phyloP scores from a whole-genome alignment of 202 grass and related monocot species.

The Carex sylvatica region DNA sequence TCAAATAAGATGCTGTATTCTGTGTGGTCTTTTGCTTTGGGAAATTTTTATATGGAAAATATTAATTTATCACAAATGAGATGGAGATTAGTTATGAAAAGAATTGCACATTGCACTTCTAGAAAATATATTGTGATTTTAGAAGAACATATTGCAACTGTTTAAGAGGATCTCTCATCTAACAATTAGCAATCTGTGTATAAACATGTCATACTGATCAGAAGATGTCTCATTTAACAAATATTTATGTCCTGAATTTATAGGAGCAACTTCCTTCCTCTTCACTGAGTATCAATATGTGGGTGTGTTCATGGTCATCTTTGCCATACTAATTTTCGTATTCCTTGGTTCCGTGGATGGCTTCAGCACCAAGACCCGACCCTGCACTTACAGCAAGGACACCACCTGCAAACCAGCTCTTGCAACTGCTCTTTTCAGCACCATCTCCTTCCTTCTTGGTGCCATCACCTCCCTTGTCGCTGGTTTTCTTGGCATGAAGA shows the following conservation, averaged over 20 bases:
- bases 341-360: slow-evolving; percentile 88
- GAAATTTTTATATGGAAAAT: neutral
- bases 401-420: slow-evolving; percentile 80
- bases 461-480: slow-evolving; percentile 84
- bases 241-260: slow-evolving; percentile 20
- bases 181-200: no score
- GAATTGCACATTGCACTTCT: neutral
- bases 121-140: neutral
- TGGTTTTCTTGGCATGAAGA: slow-evolving; percentile 96
- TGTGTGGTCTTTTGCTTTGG: neutral
- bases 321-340: slow-evolving; percentile 68
- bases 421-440: slow-evolving; percentile 84
- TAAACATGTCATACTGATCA: neutral
- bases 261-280: slow-evolving; percentile 90
- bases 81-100: neutral
- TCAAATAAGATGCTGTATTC: neutral
- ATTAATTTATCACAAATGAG: neutral
- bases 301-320: slow-evolving; percentile 74
- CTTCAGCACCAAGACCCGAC: slow-evolving; percentile 83
- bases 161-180: neutral
- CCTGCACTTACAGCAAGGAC: slow-evolving; percentile 84
- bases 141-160: neutral
- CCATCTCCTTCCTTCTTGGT: slow-evolving; percentile 78
- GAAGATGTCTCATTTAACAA: slow-evolving; percentile 29
- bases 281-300: slow-evolving; percentile 88